Conservation (phyloP, 768 basidiomycete genomes). For the Leccinellum luteum region DNA sequence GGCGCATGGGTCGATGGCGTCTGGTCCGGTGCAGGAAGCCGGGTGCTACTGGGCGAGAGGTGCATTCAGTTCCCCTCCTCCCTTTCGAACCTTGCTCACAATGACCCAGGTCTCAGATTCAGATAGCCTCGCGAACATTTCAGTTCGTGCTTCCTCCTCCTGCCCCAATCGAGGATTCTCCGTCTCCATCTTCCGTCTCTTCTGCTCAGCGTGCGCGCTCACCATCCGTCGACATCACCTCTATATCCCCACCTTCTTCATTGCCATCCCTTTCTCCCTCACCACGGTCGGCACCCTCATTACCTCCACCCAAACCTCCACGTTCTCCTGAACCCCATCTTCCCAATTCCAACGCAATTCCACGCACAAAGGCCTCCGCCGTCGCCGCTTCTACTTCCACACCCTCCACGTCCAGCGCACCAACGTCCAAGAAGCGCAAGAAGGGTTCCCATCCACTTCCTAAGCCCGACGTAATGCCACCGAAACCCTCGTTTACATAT, state of each 20-base stretch:
- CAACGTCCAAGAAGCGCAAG: conserved; percentile 66
- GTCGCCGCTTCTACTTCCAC: conserved; percentile 22
- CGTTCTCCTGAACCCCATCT: conserved; percentile 51
- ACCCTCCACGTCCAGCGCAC: conserved; percentile 11
- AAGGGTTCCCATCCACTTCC: conserved; percentile 46
- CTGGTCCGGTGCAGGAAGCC: conserved; percentile 89
- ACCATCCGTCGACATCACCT: conserved; percentile 80
- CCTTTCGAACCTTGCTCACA: conserved; percentile 8
- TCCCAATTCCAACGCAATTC: conserved; percentile 61
- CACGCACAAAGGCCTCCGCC: conserved; percentile 38
- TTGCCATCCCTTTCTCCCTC: conserved; percentile 75
- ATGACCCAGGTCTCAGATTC: conserved; percentile 77
- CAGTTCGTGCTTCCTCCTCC: conserved; percentile 94
- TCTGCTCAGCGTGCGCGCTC: conserved; percentile 69
- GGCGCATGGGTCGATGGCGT: conserved; percentile 98
- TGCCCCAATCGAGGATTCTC: conserved; percentile 73
- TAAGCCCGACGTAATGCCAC: conserved; percentile 75
- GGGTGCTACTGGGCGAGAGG: conserved; percentile 85
- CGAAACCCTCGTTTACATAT: conserved; percentile 89
- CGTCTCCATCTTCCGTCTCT: conserved; percentile 74
- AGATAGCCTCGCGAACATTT: conserved; percentile 96
- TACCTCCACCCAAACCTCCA: conserved; percentile 44
- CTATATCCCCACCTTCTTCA: conserved; percentile 79
- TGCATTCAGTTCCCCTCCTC: conserved; percentile 31
- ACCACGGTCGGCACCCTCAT: conserved; percentile 43